These are phyloP conservation scores for Boletus sp. DNA, from an alignment of 1,284 basidiomycete species.

Conservation along the genomic window DNA sequence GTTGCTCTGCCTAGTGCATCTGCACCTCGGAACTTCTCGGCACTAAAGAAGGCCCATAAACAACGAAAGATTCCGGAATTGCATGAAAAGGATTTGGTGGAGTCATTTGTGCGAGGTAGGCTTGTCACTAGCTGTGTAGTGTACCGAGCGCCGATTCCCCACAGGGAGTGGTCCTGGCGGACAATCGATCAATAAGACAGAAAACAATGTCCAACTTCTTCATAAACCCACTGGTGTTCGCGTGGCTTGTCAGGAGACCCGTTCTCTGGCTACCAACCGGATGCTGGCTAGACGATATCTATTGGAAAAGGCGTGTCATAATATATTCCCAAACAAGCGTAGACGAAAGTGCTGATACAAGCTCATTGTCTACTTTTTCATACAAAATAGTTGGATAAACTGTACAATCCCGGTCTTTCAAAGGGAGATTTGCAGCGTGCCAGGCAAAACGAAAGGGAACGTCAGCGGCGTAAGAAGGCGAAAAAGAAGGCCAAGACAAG, in stretches of 20 bases:
- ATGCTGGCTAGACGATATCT: constrained; percentile 63
- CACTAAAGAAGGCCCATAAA: constrained; percentile 64
- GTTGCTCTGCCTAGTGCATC: constrained; percentile 37
- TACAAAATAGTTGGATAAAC: constrained; percentile 56
- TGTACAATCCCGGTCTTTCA: constrained; percentile 71
- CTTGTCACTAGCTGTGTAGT: not conserved
- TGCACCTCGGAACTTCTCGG: constrained; percentile 51
- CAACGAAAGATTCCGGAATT: constrained; percentile 60
- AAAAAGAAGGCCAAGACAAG: constrained; percentile 52
- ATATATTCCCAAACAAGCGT: constrained; percentile 16
- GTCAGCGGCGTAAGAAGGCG: constrained; percentile 64
- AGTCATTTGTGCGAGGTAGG: constrained; percentile 73
- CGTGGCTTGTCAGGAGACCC: constrained; percentile 74
- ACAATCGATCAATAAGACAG: constrained; percentile 82
- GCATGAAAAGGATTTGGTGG: constrained; percentile 68
- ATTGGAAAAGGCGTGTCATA: constrained; percentile 61
- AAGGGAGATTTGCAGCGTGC: constrained; percentile 63
- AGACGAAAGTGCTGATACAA: constrained; percentile 19
- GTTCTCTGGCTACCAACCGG: constrained; percentile 67
- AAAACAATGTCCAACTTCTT: constrained; percentile 76
- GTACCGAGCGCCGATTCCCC: constrained; percentile 9
- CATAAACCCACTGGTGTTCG: constrained; percentile 77
- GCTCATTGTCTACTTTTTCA: constrained; percentile 3
- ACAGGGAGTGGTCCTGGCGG: constrained; percentile 79
- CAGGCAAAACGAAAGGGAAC: constrained; percentile 67